Evolutionary conservation across 1,284 basidiomycete species (phyloP).

Genomic region (Microbotryomycetes sp.): DNA sequence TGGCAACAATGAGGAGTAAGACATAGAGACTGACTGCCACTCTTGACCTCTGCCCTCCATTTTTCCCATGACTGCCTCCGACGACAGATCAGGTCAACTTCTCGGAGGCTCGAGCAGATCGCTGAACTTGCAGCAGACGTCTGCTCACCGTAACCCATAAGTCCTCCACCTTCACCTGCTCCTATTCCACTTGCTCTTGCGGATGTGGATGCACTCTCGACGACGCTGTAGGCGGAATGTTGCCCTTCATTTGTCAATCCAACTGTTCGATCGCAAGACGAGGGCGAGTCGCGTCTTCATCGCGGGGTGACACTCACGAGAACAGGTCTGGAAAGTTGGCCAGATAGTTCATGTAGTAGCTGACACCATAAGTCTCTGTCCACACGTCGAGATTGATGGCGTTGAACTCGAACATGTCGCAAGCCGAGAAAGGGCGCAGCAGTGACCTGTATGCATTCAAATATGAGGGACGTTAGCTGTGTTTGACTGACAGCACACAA

Average conservation of each 20-base stretch:
- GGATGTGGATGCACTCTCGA: constrained; percentile 21
- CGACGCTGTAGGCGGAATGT: constrained; percentile 24
- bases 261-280: neutral
- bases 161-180: constrained; percentile 54
- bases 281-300: neutral
- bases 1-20: constrained; percentile 1
- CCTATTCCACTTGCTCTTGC: constrained; percentile 80
- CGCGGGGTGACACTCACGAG: constrained; percentile 42
- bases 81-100: neutral
- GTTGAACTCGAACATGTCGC: constrained; percentile 86
- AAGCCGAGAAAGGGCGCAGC: constrained; percentile 71
- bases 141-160: constrained; percentile 73
- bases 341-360: constrained; percentile 80
- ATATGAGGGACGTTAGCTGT: no score
- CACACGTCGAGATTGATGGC: constrained; percentile 88
- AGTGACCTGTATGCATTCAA: constrained; percentile 62
- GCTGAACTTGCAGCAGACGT: neutral
- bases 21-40: constrained; percentile 52
- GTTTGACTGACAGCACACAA: no score
- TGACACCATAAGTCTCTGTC: constrained; percentile 86
- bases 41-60: constrained; percentile 66
- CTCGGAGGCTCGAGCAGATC: neutral
- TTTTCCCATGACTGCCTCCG: constrained; percentile 66
- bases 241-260: neutral
- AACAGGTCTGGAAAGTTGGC: constrained; percentile 85